These are phyloP conservation scores for Monilinia laxa DNA, from an alignment of 2,329 filamentous ascomycete genomes.

Conservation along the genomic window DNA sequence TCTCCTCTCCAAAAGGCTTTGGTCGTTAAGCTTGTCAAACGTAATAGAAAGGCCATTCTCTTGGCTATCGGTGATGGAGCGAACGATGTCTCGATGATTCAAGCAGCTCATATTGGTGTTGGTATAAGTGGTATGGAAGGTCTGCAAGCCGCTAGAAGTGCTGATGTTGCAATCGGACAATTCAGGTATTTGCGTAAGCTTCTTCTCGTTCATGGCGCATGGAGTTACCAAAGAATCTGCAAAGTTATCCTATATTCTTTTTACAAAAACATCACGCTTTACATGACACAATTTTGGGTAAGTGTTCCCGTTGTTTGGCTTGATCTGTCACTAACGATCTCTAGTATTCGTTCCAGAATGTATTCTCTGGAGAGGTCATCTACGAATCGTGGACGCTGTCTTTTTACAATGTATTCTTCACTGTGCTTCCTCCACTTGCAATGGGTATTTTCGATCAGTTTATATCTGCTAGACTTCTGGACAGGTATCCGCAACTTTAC, in stretches of 20 bases:
- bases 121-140: slow-evolving; percentile 97
- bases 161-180: slow-evolving; percentile 92
- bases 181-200: slow-evolving; percentile 94
- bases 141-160: slow-evolving; percentile 91
- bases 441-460: slow-evolving; percentile 98
- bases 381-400: slow-evolving; percentile 99
- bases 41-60: slow-evolving; percentile 83
- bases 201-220: slow-evolving; percentile 89
- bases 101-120: slow-evolving; percentile 95
- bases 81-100: slow-evolving; percentile 99
- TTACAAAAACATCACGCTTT: slow-evolving; percentile 98
- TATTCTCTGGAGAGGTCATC: slow-evolving; percentile 95
- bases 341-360: slow-evolving; percentile 95
- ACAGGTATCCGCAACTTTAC: slow-evolving; percentile 95
- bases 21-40: slow-evolving; percentile 96
- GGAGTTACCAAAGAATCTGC: slow-evolving; percentile 96
- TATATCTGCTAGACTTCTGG: slow-evolving; percentile 87
- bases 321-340: slow-evolving; percentile 28
- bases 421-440: slow-evolving; percentile 86
- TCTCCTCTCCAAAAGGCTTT: slow-evolving; percentile 95
- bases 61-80: slow-evolving; percentile 96
- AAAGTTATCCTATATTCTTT: slow-evolving; percentile 98
- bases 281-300: slow-evolving; percentile 99
- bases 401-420: slow-evolving; percentile 99
- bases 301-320: slow-evolving; percentile 41